These are phyloP conservation scores for Apiotrichum brassicae DNA, from an alignment of 1,284 basidiomycete species.

Conservation along the genomic window DNA sequence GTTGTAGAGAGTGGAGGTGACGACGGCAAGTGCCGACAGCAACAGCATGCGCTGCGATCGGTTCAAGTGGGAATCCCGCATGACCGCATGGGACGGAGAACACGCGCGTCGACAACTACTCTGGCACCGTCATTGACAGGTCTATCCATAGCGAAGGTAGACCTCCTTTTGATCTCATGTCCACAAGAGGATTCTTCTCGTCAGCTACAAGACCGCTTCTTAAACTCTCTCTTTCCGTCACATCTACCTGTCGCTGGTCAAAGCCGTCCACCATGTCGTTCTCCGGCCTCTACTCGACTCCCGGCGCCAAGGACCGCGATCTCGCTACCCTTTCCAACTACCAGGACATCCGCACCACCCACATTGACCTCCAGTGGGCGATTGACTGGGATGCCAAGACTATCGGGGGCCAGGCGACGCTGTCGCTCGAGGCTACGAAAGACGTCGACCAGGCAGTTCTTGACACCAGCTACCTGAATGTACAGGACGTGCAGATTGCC, in stretches of 20 bases:
- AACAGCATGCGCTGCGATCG: too few species aligned
- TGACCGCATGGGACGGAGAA: too few species aligned
- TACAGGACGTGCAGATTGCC: conserved; percentile 56
- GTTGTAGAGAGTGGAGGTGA: too few species aligned
- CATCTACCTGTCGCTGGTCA: neutral
- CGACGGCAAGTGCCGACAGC: too few species aligned
- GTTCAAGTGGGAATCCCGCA: too few species aligned
- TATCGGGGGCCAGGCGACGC: conserved; percentile 64
- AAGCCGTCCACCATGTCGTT: conserved; percentile 25
- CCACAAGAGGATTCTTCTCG: neutral
- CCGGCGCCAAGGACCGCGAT: conserved; percentile 48
- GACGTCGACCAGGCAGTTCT: conserved; percentile 65
- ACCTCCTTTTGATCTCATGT: neutral
- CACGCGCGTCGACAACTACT: too few species aligned
- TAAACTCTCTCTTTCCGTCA: neutral
- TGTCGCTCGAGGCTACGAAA: conserved; percentile 52
- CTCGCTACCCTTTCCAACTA: conserved; percentile 77
- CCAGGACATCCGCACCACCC: conserved; percentile 58
- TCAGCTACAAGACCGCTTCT: neutral
- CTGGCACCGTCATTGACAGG: too few species aligned
- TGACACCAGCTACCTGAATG: conserved; percentile 69
- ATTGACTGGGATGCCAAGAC: conserved; percentile 67
- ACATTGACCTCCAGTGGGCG: conserved; percentile 72
- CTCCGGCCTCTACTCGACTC: conserved; percentile 20
- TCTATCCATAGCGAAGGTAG: too few species aligned